Evolutionary conservation across 805 yeast genomes (phyloP), one percentile per base, ranked within the genome.

Genomic region (Vanderwaltozyma yarrowii): DNA sequence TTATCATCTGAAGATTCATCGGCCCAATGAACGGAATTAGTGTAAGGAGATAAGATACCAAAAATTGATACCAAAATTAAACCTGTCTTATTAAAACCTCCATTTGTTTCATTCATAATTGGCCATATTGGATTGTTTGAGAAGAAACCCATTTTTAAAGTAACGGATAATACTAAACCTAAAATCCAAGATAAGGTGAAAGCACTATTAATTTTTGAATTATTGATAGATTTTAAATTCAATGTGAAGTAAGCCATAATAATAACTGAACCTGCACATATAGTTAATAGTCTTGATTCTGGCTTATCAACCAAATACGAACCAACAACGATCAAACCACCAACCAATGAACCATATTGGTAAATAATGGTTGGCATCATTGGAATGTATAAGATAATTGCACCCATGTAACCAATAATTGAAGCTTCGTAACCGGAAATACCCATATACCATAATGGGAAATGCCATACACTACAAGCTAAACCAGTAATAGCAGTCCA

Each of bases 371-470:
- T 47, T 24, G 58, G 47, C 30, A 49, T 24, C n/a, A 64, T 62
- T 13, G 75, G 68, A 13, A 78, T 45, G 4, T 61, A 60, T 20
- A 81, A 61, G 2, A 82, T 30, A 12, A 78, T 42, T 2, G 95
- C 86, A 3, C 82, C 70, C 10, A 76, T 38, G 28, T 78, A 64
- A 17, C 76, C 63, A 6, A 75, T 54, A 33, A 85, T 67, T 3
- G 77, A 71, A 0, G 81, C 81, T 62, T 92, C 98, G 57, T 83
- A 88, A 4, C 98, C 98, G 2, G 95, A 82, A 32, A 92, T 80
- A 6, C 96, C 97, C 96, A 92, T 87, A 56, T 82, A 74, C 98
- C 98, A 92, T 45, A 92, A 67, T 10, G 98, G 98, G 70, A 92
- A 92, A 65, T 84, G 85, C 98, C 98, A 92, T 36, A 92, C 78